Conservation (phyloP, 768 basidiomycete genomes). For the Termitomyces sp. region DNA sequence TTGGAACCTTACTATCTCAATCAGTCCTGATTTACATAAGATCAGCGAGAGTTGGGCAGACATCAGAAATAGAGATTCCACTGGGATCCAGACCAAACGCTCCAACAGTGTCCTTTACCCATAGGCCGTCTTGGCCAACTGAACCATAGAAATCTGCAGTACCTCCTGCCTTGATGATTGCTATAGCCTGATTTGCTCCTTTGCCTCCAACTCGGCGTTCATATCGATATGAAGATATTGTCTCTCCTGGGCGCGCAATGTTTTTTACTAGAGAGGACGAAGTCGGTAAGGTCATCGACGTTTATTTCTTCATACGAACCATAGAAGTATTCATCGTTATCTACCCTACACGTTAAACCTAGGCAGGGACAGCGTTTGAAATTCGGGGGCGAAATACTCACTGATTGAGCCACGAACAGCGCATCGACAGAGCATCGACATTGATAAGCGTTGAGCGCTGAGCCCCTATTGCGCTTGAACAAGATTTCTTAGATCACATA, state of each 20-base stretch:
- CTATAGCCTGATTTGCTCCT: slow-evolving; percentile 63
- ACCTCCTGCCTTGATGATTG: slow-evolving; percentile 51
- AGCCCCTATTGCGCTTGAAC: too few relatives aligned
- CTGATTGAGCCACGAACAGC: slow-evolving; percentile 48
- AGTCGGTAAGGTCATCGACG: neutral
- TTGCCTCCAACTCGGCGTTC: slow-evolving; percentile 56
- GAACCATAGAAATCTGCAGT: slow-evolving; percentile 47
- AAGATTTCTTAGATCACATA: neutral
- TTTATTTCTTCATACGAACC: slow-evolving; percentile 27
- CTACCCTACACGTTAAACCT: slow-evolving; percentile 22
- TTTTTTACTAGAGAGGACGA: slow-evolving; percentile 36
- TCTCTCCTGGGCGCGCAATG: slow-evolving; percentile 57
- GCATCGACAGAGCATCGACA: slow-evolving; percentile 5
- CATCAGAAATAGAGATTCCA: slow-evolving; percentile 37
- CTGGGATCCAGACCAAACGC: slow-evolving; percentile 37
- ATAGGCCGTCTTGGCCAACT: slow-evolving; percentile 50
- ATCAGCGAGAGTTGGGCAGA: slow-evolving; percentile 17
- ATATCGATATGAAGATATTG: slow-evolving; percentile 49
- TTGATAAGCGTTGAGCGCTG: neutral
- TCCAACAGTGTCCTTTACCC: slow-evolving; percentile 41
- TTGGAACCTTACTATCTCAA: slow-evolving; percentile 37
- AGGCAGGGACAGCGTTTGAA: slow-evolving; percentile 2
- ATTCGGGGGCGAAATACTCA: slow-evolving; percentile 22
- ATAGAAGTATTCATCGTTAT: slow-evolving; percentile 58
- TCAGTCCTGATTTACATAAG: neutral